phyloP scores from a whole-genome alignment of 768 basidiomycete genomes.

The Amanita rimosa region DNA sequence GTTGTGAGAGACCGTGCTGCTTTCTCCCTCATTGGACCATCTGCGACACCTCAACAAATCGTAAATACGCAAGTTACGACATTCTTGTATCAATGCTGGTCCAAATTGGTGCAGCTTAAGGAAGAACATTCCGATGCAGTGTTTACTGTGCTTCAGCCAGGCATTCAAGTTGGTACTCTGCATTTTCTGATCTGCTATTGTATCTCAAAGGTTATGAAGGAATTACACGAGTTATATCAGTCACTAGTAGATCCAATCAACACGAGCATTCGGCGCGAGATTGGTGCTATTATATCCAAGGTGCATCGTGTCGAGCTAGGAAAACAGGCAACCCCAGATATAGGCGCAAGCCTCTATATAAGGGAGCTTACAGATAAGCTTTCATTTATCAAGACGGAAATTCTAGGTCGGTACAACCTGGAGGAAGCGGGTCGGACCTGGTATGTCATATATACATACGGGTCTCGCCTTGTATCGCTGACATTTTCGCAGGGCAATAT shows the following conservation, averaged over 20 bases:
- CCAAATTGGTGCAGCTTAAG: constrained; percentile 50
- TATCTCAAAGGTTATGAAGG: constrained; percentile 21
- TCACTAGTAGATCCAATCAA: constrained; percentile 51
- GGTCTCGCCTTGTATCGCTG: background rate
- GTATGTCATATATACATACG: constrained; percentile 27
- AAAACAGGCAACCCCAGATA: constrained; percentile 48
- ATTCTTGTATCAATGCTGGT: constrained; percentile 71
- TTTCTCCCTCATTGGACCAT: constrained; percentile 60
- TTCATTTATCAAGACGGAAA: constrained; percentile 65
- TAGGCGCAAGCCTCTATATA: constrained; percentile 79
- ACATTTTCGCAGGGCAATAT: constrained; percentile 34
- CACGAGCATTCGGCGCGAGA: constrained; percentile 66
- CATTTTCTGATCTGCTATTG: background rate
- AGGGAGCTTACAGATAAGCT: constrained; percentile 87
- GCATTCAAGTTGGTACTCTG: constrained; percentile 39
- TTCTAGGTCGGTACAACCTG: constrained; percentile 59
- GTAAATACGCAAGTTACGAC: constrained; percentile 71
- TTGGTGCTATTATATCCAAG: constrained; percentile 66
- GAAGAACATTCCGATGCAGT: constrained; percentile 59
- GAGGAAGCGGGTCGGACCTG: constrained; percentile 68
- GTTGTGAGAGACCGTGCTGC: constrained; percentile 70
- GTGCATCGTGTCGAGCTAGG: constrained; percentile 82
- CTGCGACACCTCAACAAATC: constrained; percentile 68
- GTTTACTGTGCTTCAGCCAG: constrained; percentile 39
- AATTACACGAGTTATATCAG: constrained; percentile 38